Evolutionary conservation across 2,329 filamentous ascomycete species (phyloP).

Genomic region (Verticillium longisporum): DNA sequence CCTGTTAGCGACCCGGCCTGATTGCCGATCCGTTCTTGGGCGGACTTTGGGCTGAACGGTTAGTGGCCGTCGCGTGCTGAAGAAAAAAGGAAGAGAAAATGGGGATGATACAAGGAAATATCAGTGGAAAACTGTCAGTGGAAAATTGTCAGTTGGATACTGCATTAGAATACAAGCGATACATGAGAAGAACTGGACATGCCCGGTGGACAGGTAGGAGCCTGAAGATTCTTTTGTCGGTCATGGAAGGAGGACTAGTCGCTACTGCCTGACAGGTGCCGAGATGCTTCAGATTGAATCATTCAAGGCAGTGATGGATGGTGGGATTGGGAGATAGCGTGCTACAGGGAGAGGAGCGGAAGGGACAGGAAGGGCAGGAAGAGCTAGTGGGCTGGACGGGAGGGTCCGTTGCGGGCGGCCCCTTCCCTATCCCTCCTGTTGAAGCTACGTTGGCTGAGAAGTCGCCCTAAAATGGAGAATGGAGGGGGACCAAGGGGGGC

Average conservation of each 20-base stretch:
- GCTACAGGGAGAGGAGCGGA: too few relatives aligned
- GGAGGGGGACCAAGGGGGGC: too few relatives aligned
- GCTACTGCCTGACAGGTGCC: background rate
- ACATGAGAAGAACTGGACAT: too few relatives aligned
- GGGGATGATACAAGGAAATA: background rate
- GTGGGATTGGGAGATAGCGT: background rate
- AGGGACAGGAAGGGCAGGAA: background rate
- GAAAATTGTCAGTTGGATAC: too few relatives aligned
- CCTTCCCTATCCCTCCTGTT: background rate
- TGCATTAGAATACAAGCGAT: too few relatives aligned
- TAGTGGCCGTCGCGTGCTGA: background rate
- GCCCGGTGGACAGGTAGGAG: background rate
- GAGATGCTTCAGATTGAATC: background rate
- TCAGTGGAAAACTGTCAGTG: too few relatives aligned
- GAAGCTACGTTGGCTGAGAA: background rate
- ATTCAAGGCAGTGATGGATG: background rate
- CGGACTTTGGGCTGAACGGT: background rate
- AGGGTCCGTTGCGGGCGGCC: constrained; percentile 1
- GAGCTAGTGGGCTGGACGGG: background rate
- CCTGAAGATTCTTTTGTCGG: background rate
- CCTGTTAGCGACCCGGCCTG: background rate
- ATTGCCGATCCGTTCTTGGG: background rate
- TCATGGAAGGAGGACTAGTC: background rate
- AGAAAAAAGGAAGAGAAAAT: background rate
- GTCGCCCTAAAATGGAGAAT: too few relatives aligned